Evolutionary conservation across 2,329 filamentous ascomycete species (phyloP), one percentile per base, ranked within the genome.

Genomic region (Venturia nashicola): DNA sequence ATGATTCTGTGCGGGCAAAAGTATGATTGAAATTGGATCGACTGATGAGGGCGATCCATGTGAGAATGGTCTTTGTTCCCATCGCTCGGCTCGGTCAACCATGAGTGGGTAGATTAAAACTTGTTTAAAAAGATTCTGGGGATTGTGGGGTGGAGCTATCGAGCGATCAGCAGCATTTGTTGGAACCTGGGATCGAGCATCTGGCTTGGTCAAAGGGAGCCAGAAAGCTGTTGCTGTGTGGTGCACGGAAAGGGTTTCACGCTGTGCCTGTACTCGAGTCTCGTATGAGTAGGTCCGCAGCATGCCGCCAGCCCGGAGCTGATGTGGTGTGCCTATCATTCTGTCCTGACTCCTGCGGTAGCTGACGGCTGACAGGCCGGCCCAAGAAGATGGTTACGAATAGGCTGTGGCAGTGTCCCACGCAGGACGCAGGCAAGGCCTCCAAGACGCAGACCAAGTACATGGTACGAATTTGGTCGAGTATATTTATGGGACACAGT

Each of bases 111-210:
- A 57, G 14, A 57, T 57, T 34, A 27, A 36, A 57, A 18, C 11
- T n/a, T 57, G 14, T 55, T 57, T 36, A 57, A 57, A 57, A 57
- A 57, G 51, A 57, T 57, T 57, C 51, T 57, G 51, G 51, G 51
- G 51, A 57, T 8, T 57, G 51, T 36, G 51, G 51, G 27, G 51
- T 36, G 32, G 32, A n/a, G 51, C 46, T 51, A 11, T 46, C 11
- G 14, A 20, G 8, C 48, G 23, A 54, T 51, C 20, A 27, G 7
- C 23, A 54, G 23, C 23, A 54, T 23, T 5, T 54, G 51, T 18
- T 36, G 8, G 51, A 36, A 36, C 27, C 32, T 39, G 51, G 51
- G 51, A 36, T 54, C 48, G 48, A 27, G 48, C 32, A 27, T 57
- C 32, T 34, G 27, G 32, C 5, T 27, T 27, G 18, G 27, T 20